Conservation (phyloP, 1,284 basidiomycete genomes). For the Tilletia horrida region DNA sequence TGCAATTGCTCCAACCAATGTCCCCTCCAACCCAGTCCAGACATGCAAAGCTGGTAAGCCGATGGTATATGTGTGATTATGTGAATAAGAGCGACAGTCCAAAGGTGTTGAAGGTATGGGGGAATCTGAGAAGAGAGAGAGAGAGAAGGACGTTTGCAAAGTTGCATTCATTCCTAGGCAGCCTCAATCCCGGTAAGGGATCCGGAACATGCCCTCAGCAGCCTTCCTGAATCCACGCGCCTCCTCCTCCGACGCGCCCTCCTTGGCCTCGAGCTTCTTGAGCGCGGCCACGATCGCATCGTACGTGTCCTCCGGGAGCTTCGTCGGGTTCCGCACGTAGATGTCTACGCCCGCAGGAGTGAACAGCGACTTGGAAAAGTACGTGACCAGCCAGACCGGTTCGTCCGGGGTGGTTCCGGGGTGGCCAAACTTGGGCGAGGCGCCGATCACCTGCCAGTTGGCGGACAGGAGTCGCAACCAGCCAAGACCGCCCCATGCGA, state of each 20-base stretch:
- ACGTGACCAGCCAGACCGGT: constrained; percentile 60
- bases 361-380: constrained; percentile 62
- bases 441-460: constrained; percentile 61
- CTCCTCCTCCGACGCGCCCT: constrained; percentile 23
- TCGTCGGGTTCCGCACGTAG: constrained; percentile 54
- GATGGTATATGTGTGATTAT: too few species aligned
- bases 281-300: constrained; percentile 37
- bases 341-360: constrained; percentile 62
- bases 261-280: constrained; percentile 24
- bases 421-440: constrained; percentile 36
- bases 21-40: too few species aligned
- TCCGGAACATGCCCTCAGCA: constrained; percentile 10
- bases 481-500: constrained; percentile 60
- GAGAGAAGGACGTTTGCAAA: too few species aligned
- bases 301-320: constrained; percentile 35
- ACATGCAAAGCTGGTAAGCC: too few species aligned
- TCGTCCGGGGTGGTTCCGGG: constrained; percentile 29
- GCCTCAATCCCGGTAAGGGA: constrained; percentile 8
- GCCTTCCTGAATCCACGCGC: constrained; percentile 3
- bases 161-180: neutral
- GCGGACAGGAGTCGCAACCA: constrained; percentile 58
- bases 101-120: too few species aligned
- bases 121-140: neutral
- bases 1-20: too few species aligned
- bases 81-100: too few species aligned